These are phyloP conservation scores for Hypomyces rosellus DNA, from an alignment of 2,329 filamentous ascomycete species.

Conservation along the genomic window DNA sequence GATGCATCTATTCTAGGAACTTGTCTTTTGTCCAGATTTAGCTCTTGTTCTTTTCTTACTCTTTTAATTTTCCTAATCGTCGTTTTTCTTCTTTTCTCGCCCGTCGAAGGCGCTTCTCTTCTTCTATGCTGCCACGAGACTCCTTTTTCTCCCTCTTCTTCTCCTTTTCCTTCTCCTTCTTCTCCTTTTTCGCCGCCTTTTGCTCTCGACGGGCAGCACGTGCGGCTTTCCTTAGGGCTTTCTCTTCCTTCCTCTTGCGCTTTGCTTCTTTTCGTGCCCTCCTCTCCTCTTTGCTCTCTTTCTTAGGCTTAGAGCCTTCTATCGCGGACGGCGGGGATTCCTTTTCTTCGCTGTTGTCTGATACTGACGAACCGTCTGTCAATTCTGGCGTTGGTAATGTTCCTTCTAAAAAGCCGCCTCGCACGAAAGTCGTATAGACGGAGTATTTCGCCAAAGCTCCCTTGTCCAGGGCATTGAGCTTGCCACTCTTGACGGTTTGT, in stretches of 20 bases:
- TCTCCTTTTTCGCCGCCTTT: slow-evolving; percentile 29
- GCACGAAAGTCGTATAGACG: slow-evolving; percentile 79
- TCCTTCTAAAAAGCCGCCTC: slow-evolving; percentile 69
- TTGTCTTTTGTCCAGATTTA: slow-evolving; percentile 6
- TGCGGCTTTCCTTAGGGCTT: slow-evolving; percentile 9
- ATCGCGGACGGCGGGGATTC: slow-evolving; percentile 9
- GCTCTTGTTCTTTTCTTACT: slow-evolving; percentile 12
- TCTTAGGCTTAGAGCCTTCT: slow-evolving; percentile 12
- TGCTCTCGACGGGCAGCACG: slow-evolving; percentile 24
- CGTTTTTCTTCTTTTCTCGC: slow-evolving; percentile 39
- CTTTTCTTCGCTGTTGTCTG: slow-evolving; percentile 27
- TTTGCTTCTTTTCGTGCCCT: slow-evolving; percentile 24
- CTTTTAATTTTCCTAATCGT: slow-evolving; percentile 23
- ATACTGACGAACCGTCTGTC: slow-evolving; percentile 20
- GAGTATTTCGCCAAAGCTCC: slow-evolving; percentile 51
- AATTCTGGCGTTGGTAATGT: slow-evolving; percentile 44
- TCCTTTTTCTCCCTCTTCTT: slow-evolving; percentile 19
- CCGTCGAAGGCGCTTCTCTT: slow-evolving; percentile 42
- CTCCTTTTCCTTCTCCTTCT: slow-evolving; percentile 23
- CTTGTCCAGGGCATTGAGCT: slow-evolving; percentile 50
- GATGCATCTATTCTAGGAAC: slow-evolving; percentile 5
- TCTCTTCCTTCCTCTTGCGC: slow-evolving; percentile 23
- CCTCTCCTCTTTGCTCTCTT: slow-evolving; percentile 16
- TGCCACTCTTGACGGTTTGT: slow-evolving; percentile 49
- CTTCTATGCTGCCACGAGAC: slow-evolving; percentile 24